These are phyloP conservation scores for Neofusicoccum cordaticola DNA, from an alignment of 2,329 filamentous ascomycete genomes.

Conservation along the genomic window DNA sequence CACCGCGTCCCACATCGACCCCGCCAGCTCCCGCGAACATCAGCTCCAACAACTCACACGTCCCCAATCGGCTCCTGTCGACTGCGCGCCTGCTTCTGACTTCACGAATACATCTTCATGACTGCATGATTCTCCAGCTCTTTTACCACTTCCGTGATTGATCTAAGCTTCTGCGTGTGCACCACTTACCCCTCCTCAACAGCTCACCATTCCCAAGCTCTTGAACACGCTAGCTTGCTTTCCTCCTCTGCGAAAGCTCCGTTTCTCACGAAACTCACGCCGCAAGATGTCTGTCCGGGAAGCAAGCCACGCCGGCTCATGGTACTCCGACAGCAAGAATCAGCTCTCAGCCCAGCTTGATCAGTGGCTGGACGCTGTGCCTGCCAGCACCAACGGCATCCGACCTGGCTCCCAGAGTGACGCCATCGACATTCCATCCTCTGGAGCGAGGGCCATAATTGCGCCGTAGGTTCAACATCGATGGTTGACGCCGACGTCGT, in stretches of 20 bases:
- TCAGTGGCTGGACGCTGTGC: slow-evolving; percentile 69
- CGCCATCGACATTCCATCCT: slow-evolving; percentile 58
- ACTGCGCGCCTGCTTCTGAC: not conserved
- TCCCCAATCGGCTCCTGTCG: not conserved
- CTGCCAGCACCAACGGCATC: slow-evolving; percentile 61
- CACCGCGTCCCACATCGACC: not conserved
- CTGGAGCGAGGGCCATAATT: slow-evolving; percentile 79
- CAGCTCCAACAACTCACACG: not conserved
- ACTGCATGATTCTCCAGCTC: not conserved
- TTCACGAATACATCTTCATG: not conserved
- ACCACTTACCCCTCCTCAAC: not conserved
- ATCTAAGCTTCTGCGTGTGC: not conserved
- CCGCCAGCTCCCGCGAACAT: not conserved
- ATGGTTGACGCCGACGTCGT: not conserved
- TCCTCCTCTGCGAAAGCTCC: not conserved
- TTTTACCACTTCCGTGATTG: not conserved
- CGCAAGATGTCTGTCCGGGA: slow-evolving; percentile 43
- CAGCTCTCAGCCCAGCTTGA: slow-evolving; percentile 70
- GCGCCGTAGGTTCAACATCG: slow-evolving; percentile 67
- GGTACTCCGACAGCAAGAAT: slow-evolving; percentile 68
- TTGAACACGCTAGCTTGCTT: slow-evolving; percentile 3
- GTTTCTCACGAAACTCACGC: not conserved
- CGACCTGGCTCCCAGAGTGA: slow-evolving; percentile 44
- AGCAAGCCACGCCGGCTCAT: slow-evolving; percentile 79
- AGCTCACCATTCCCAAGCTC: slow-evolving; percentile 1